Base-by-base conservation (phyloP, 306 rosid species). In the Vigna hirtella region DNA sequence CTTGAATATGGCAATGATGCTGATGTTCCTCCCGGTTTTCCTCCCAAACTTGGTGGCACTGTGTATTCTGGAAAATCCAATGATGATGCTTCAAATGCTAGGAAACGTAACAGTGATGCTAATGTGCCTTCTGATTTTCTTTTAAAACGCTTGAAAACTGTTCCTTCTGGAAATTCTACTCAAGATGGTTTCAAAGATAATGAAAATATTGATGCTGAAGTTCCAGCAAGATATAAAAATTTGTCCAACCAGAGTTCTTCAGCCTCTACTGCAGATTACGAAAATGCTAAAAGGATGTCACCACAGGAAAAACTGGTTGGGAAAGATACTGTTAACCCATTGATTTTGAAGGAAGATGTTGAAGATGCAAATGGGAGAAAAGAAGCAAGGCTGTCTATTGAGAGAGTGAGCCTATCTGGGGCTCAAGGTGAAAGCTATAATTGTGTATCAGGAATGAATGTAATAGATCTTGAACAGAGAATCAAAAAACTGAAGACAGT, bases 21-120 rank as follows among this genome's bases (percentile, higher is more conserved):
- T 80, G 83, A 58, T 77, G 79, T 69, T 85, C 52, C 77, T 3
- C 66, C 61, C 2, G 79, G 72, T 28, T 79, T 52, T 83, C 47
- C 49, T 67, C 81, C 76, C 24, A 83, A 72, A 51, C 52, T 11
- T 32, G 30, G 11, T 45, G 71, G 49, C 74, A 63, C 32, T 16
- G 50, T 28, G 26, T 53, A 9, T 52, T 18, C 13, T 40, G 80
- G 42, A 47, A 51, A 81, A 26, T 61, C 61, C 38, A 18, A 58
- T 43, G 74, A 32, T 32, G 73, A 48, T 40, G 73, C 36, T 30
- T 40, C 58, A 42, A 49, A 53, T 43, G n/a, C 72, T 8, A 16
- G 30, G 52, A 57, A 62, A 50, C 47, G 14, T 58, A 73, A 22
- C 20, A 18, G 17, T 56, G 66, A 13, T 62, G 80, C n/a, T 50